A percentile compares a stretch with the other conserved stretches of the same genome.
phyloP scores from a whole-genome alignment of 257 asterid genomes.

The Plantago major region DNA sequence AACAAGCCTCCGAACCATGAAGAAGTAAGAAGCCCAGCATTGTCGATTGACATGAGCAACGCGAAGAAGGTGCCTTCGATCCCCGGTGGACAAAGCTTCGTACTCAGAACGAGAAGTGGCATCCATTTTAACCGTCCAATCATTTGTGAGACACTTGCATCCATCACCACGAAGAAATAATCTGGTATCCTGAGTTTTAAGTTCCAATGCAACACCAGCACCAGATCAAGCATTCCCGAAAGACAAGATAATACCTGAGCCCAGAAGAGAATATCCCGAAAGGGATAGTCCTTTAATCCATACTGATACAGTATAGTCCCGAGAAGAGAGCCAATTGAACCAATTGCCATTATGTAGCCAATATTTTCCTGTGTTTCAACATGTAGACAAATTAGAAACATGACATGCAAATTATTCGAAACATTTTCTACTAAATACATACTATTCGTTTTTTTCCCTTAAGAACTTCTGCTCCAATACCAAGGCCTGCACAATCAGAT shows the following conservation, averaged over 20 bases:
- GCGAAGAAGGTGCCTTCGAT: conserved; percentile 94
- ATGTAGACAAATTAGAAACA: not conserved
- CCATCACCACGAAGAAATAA: conserved; percentile 60
- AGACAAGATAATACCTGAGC: conserved; percentile 63
- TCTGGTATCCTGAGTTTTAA: conserved; percentile 67
- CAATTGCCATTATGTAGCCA: conserved; percentile 76
- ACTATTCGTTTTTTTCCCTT: no score
- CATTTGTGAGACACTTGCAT: conserved; percentile 71
- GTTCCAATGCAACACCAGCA: conserved; percentile 71
- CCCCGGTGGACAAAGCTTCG: conserved; percentile 86
- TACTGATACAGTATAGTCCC: conserved; percentile 75
- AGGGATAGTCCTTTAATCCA: conserved; percentile 60
- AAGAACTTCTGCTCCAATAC: no score
- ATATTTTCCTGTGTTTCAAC: conserved; percentile 55
- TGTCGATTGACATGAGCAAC: conserved; percentile 84
- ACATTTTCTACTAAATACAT: no score
- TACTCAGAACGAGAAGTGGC: conserved; percentile 90
- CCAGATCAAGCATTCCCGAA: conserved; percentile 77
- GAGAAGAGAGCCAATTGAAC: conserved; percentile 71
- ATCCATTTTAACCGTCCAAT: conserved; percentile 86
- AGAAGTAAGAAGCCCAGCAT: conserved; percentile 74
- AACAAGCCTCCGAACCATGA: conserved; percentile 85
- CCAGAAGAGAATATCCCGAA: conserved; percentile 78
- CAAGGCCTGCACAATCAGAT: no score
- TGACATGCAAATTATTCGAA: no score